Evolutionary conservation across 306 rosid species (phyloP).

Genomic region (Rubus idaeus): DNA sequence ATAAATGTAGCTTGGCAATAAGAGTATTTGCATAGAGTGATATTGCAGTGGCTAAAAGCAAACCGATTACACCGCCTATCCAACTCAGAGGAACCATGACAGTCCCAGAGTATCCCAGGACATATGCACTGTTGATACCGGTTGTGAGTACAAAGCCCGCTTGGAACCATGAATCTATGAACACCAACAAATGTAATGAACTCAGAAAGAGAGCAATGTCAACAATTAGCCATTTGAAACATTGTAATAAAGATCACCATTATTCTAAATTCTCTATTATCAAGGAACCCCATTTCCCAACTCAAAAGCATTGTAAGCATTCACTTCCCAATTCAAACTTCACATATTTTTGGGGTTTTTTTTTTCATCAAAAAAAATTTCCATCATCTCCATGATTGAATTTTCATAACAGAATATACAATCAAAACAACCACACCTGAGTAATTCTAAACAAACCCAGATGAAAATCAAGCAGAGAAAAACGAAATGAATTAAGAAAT

Average conservation of each 20-base stretch:
- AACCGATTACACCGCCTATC: conserved; percentile 66
- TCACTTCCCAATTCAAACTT: neutral
- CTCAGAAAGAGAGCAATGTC: neutral
- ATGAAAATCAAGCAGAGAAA: no score
- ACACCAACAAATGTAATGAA: neutral
- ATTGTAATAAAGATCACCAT: neutral
- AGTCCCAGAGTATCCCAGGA: conserved; percentile 85
- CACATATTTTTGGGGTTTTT: neutral
- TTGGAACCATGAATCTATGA: conserved; percentile 83
- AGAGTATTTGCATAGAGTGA: conserved; percentile 83
- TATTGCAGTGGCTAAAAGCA: conserved; percentile 63
- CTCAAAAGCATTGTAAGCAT: neutral
- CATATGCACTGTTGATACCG: conserved; percentile 88
- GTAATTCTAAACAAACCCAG: neutral
- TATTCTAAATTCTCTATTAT: no score
- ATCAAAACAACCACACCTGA: neutral
- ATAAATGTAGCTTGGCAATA: conserved; percentile 85
- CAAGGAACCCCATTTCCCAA: neutral
- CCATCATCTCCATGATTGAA: neutral
- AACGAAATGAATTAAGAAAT: neutral
- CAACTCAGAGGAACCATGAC: conserved; percentile 94
- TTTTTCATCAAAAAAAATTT: neutral
- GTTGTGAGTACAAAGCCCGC: conserved; percentile 86
- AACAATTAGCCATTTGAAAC: conserved; percentile 11
- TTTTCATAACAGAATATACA: neutral